Evolutionary conservation across 306 rosid species (phyloP).

Genomic region (Cucumis hystrix): DNA sequence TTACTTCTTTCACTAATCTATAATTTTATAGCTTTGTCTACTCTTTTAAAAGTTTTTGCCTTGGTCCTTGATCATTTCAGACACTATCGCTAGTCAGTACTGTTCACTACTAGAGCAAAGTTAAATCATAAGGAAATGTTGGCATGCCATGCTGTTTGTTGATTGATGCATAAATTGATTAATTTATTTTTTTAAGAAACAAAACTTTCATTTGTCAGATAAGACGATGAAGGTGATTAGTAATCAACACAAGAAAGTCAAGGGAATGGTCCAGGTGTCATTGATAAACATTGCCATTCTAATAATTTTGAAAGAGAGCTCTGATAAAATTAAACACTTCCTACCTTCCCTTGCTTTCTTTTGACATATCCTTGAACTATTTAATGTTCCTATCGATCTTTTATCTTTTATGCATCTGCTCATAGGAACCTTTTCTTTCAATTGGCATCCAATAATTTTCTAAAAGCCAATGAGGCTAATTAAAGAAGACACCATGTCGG

Average conservation of each 20-base stretch:
- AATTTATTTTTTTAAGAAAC: background rate
- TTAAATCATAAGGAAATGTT: background rate
- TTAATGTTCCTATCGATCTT: background rate
- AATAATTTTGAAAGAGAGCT: background rate
- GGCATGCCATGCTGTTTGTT: background rate
- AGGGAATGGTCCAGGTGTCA: background rate
- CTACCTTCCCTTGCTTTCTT: background rate
- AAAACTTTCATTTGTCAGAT: background rate
- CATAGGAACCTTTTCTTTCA: background rate
- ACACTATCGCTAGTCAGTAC: background rate
- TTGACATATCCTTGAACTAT: background rate
- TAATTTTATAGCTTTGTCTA: background rate
- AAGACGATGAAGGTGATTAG: background rate
- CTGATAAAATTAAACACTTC: background rate
- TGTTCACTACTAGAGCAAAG: background rate
- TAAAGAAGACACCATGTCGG: background rate
- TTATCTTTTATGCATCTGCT: background rate
- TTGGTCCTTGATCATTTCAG: background rate
- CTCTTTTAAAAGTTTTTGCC: background rate
- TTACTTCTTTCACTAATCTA: background rate
- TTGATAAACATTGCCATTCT: background rate
- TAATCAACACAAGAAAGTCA: background rate
- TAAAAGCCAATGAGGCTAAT: background rate
- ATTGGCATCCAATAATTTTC: background rate
- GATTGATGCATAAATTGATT: background rate